Percentiles rank a stretch among this genome's conserved stretches.
These are phyloP conservation scores for Ophiostoma montium DNA, from an alignment of 2,329 filamentous ascomycete species.

Conservation along the genomic window DNA sequence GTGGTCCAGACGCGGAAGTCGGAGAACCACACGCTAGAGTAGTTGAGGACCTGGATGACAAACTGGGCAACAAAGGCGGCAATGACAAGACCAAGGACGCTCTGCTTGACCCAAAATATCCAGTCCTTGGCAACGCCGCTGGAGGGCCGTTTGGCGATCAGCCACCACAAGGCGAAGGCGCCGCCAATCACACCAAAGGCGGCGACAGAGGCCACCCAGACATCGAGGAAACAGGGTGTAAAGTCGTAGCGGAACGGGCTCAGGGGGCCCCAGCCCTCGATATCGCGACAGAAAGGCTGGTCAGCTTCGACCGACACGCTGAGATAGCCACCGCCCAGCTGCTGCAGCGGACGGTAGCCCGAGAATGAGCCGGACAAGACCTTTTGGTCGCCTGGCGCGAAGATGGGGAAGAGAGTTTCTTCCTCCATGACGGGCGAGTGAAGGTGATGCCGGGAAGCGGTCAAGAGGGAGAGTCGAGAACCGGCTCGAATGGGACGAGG, in stretches of 20 bases:
- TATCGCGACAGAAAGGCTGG: slow-evolving; percentile 74
- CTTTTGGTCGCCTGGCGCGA: slow-evolving; percentile 25
- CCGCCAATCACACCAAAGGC: slow-evolving; percentile 68
- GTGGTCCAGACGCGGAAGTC: slow-evolving; percentile 85
- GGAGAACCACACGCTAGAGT: slow-evolving; percentile 54
- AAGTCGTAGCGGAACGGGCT: slow-evolving; percentile 83
- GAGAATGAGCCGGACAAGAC: slow-evolving; percentile 47
- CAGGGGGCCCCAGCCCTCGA: slow-evolving; percentile 89
- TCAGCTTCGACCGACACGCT: slow-evolving; percentile 31
- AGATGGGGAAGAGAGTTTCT: slow-evolving; percentile 13
- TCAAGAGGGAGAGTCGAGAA: no score
- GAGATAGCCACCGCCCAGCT: slow-evolving; percentile 47
- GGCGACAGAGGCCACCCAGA: slow-evolving; percentile 69
- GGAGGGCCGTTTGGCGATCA: slow-evolving; percentile 54
- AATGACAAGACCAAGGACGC: slow-evolving; percentile 53
- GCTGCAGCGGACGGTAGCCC: slow-evolving; percentile 35
- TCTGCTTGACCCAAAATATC: slow-evolving; percentile 89
- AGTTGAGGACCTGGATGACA: slow-evolving; percentile 57
- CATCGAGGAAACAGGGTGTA: slow-evolving; percentile 92
- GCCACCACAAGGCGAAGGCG: slow-evolving; percentile 62
- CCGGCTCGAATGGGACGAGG: no score
- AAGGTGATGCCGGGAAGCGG: background rate
- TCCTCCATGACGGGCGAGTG: slow-evolving; percentile 13
- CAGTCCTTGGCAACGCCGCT: slow-evolving; percentile 63
- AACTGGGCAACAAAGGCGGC: slow-evolving; percentile 58